A percentile compares a stretch with the other conserved stretches of the same genome.
Evolutionary conservation across 106 monocot genomes (phyloP).

Genomic region (Dendrobium officinale): DNA sequence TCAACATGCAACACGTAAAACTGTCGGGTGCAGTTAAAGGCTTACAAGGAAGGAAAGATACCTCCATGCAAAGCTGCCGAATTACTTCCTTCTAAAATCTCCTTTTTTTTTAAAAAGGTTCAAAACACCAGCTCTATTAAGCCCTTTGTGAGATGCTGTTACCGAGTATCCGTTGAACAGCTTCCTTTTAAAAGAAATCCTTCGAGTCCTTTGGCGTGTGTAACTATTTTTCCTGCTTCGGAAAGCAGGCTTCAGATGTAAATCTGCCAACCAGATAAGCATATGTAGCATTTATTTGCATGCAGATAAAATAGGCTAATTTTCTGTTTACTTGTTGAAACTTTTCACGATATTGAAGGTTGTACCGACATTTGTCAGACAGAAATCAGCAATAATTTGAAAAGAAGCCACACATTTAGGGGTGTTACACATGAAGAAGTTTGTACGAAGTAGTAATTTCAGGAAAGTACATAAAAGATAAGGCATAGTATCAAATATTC

Average conservation of each 20-base stretch:
- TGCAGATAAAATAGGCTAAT: no score
- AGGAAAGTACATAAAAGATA: no score
- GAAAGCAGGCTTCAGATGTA: conserved; percentile 25
- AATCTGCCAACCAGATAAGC: conserved; percentile 20
- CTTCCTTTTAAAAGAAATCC: conserved; percentile 45
- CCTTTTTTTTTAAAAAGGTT: conserved; percentile 10
- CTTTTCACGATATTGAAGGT: no score
- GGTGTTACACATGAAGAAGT: no score
- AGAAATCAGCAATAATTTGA: no score
- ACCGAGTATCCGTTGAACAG: conserved; percentile 22
- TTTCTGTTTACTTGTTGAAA: no score
- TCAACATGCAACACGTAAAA: background rate
- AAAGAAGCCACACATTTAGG: no score
- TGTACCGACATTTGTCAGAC: no score
- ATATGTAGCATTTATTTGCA: background rate
- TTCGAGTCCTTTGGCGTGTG: conserved; percentile 46
- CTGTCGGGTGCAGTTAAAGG: background rate
- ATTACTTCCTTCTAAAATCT: conserved; percentile 17
- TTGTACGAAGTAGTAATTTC: no score
- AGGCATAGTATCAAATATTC: no score
- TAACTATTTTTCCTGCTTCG: conserved; percentile 46
- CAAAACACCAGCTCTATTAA: conserved; percentile 6
- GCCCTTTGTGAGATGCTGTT: conserved; percentile 16
- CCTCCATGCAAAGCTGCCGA: conserved; percentile 14
- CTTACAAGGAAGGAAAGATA: background rate